A percentile compares a stretch with the other conserved stretches of the same genome.
Conservation (phyloP, 2,329 filamentous ascomycete species). For the Calonectria honghensis region DNA sequence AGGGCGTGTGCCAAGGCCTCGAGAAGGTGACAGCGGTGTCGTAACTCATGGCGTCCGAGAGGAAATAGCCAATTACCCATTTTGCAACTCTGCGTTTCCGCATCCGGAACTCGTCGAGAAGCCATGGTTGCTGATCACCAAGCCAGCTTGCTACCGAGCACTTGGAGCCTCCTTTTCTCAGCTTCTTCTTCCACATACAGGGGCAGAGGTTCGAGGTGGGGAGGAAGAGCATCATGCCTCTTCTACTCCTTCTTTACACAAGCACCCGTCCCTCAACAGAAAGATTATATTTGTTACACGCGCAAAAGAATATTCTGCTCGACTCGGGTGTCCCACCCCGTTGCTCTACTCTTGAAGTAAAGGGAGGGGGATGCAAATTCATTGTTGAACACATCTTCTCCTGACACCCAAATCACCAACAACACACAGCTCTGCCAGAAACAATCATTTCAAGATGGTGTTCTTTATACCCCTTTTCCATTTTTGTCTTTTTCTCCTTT, state of each 20-base stretch:
- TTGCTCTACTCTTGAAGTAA: background rate
- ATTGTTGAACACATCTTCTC: background rate
- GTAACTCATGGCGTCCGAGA: constrained; percentile 9
- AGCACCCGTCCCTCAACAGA: background rate
- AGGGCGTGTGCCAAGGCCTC: constrained; percentile 2
- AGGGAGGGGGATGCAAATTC: background rate
- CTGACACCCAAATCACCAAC: background rate
- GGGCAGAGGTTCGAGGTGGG: background rate
- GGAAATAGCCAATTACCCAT: constrained; percentile 21
- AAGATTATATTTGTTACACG: constrained; percentile 30
- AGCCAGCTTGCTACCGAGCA: background rate
- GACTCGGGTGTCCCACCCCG: background rate
- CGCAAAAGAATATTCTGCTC: constrained; percentile 7
- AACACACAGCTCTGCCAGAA: background rate
- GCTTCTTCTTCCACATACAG: background rate
- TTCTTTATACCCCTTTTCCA: constrained; percentile 17
- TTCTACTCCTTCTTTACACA: background rate
- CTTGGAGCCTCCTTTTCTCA: background rate
- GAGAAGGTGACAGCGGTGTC: constrained; percentile 18
- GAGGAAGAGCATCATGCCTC: background rate
- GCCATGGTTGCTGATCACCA: background rate
- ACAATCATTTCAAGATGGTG: background rate
- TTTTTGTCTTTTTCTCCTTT: background rate
- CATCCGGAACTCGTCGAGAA: constrained; percentile 7
- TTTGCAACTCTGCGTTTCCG: constrained; percentile 27